Evolutionary conservation across 1,284 basidiomycete genomes (phyloP).

Genomic region (Cystobasidium slooffiae): DNA sequence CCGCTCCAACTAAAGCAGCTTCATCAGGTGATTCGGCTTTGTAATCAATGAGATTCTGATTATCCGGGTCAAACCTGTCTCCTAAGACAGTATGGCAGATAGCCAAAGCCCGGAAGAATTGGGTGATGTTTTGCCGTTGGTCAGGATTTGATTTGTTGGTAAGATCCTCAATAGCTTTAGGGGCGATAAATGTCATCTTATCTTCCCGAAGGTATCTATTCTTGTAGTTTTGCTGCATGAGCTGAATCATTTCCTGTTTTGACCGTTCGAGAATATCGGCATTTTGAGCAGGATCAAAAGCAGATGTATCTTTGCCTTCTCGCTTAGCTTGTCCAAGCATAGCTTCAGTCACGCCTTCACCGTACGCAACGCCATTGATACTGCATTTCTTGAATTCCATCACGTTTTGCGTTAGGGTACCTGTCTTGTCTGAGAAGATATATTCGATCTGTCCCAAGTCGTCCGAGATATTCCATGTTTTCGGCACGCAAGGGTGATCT

Average conservation of each 20-base stretch:
- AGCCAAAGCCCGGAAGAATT: conserved; percentile 87
- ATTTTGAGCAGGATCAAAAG: conserved; percentile 72
- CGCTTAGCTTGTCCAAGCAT: conserved; percentile 88
- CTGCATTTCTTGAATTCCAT: conserved; percentile 99
- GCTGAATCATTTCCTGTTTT: conserved; percentile 77
- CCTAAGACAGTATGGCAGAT: conserved; percentile 89
- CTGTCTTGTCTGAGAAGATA: conserved; percentile 96
- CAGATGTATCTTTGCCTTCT: conserved; percentile 68
- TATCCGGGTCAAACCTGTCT: conserved; percentile 63
- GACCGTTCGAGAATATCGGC: conserved; percentile 62
- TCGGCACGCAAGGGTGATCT: conserved; percentile 87
- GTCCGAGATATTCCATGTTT: conserved; percentile 98
- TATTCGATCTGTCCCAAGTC: conserved; percentile 98
- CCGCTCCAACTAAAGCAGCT: conserved; percentile 87
- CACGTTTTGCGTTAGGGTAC: conserved; percentile 87
- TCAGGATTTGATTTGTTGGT: conserved; percentile 64
- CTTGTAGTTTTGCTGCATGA: conserved; percentile 77
- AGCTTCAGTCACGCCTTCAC: conserved; percentile 92
- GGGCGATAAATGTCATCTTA: conserved; percentile 85
- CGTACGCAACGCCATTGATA: conserved; percentile 79
- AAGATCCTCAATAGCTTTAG: conserved; percentile 77
- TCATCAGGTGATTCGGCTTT: conserved; percentile 97
- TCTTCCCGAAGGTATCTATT: conserved; percentile 84
- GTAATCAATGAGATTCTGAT: conserved; percentile 78
- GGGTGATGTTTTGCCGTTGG: conserved; percentile 72